These are phyloP conservation scores for Sisymbrium altissimum DNA, from an alignment of 345 rosid species.

Conservation along the genomic window DNA sequence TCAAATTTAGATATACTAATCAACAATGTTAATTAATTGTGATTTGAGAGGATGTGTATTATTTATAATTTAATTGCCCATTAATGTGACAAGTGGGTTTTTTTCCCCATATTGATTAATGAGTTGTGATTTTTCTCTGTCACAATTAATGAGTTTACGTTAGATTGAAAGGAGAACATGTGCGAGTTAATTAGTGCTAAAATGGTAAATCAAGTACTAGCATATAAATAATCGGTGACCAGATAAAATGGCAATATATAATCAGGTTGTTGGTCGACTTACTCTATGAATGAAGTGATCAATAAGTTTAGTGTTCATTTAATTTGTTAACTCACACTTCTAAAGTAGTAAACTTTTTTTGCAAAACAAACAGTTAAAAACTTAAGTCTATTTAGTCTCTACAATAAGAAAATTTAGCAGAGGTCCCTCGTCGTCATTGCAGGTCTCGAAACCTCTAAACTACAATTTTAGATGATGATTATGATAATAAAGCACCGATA, in stretches of 20 bases:
- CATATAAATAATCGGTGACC: neutral
- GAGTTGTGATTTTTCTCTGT: neutral
- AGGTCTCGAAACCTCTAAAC: neutral
- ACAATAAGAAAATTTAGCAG: neutral
- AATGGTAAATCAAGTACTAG: neutral
- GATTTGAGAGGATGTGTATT: neutral
- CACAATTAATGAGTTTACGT: neutral
- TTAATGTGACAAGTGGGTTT: neutral
- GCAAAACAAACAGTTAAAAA: neutral
- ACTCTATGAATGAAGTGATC: neutral
- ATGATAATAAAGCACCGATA: slow-evolving; percentile 18
- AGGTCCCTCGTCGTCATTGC: slow-evolving; percentile 7
- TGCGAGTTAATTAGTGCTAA: neutral
- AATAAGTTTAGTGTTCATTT: neutral
- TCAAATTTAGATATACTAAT: neutral
- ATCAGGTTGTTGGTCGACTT: neutral
- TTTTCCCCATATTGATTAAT: neutral
- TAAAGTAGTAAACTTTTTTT: neutral
- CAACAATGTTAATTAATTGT: neutral
- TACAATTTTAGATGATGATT: neutral
- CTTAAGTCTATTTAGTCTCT: neutral
- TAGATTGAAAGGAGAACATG: neutral
- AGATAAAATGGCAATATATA: too few species aligned
- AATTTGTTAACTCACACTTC: neutral
- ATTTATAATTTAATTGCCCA: neutral